Base-by-base conservation (phyloP, 2,329 filamentous ascomycete genomes). In the Paecilomyces sp. region DNA sequence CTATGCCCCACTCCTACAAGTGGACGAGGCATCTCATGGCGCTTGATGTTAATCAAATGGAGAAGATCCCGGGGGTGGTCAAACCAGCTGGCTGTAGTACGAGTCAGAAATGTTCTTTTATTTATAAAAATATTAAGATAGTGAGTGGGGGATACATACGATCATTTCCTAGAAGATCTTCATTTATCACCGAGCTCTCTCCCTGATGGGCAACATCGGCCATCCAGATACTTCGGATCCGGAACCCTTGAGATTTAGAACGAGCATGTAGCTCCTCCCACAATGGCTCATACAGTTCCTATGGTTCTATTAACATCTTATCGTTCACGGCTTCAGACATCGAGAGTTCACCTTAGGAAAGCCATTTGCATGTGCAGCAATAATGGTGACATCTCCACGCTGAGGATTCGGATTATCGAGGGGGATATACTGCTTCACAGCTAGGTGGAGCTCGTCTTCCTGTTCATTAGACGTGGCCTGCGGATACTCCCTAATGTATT, bases 241-340 rank as follows among this genome's bases (percentile, higher is more conserved):
- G 81, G 66, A 95, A 84, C 18, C 85, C 86, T 59, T 81, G 78
- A 13, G 75, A 71, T 64, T 83, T 82, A 5, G 87, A 78, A 18
- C 80, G 77, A 18, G 80, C 75, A 65, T 89, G 79, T 1, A 97
- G 79, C 57, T 96, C 91, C 61, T 93, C 90, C 89, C 92, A 97
- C 0, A 97, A 79, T 0, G 93, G 90, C 68, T 97, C 92, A 70
- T 97, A 97, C 1, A 97, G 76, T 79, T 97, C 93, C 89, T 92
- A 63, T 13, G 3, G 50, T 41, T 31, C 15, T 5, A 60, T 67
- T 36, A 65, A 60, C 7, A 34, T 31, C 57, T 50, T n/a, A 25
- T 54, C 31, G 61, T 7, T 30, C 22, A 7, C 3, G 3, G 51
- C 7, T 13, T 11, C 22, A 24, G 22, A 33, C 18, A 53, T 28